Evolutionary conservation across 1,284 basidiomycete genomes (phyloP).

Genomic region (Puccinia novopanici): DNA sequence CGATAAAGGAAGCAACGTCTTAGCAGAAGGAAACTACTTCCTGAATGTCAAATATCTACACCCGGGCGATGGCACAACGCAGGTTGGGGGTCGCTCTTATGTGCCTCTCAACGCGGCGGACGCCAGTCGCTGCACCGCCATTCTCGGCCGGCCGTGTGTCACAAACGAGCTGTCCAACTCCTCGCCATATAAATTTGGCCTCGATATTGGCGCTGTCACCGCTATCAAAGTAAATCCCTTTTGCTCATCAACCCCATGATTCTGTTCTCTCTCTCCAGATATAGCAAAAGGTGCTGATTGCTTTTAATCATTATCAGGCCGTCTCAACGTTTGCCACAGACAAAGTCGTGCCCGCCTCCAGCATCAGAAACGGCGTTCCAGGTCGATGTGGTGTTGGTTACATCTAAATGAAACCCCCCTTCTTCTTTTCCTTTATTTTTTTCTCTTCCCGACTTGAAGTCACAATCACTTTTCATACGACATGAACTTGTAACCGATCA

Average conservation of each 20-base stretch:
- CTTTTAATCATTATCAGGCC: not conserved
- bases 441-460: no score
- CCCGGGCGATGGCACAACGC: not conserved
- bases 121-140: not conserved
- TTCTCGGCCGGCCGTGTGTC: constrained; percentile 37
- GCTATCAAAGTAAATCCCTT: not conserved
- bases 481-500: no score
- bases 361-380: not conserved
- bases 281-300: not conserved
- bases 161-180: not conserved
- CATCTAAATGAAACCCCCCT: no score
- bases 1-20: constrained; percentile 7
- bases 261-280: not conserved
- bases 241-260: not conserved
- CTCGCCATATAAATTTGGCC: constrained; percentile 8
- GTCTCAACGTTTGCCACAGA: not conserved
- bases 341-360: not conserved
- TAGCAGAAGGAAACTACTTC: constrained; percentile 46
- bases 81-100: constrained; percentile 7
- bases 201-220: not conserved
- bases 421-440: no score
- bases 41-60: not conserved
- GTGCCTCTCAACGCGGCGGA: constrained; percentile 1
- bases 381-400: not conserved
- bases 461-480: no score